A percentile compares a stretch with the other conserved stretches of the same genome.
Conservation (phyloP, 2,329 filamentous ascomycete genomes). For the Byssochlamys sp. region DNA sequence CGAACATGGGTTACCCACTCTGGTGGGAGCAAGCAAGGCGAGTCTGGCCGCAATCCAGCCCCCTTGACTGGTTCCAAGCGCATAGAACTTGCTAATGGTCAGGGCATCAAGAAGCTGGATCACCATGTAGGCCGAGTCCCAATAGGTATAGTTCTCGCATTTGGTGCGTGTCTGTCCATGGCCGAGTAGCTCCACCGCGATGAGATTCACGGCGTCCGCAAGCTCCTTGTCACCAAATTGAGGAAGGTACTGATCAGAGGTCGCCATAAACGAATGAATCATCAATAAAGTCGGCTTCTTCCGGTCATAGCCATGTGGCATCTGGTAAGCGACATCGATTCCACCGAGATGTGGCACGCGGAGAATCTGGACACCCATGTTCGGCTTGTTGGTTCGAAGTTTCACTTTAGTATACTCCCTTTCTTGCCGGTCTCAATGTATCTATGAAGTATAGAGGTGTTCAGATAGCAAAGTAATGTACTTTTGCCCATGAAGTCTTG, state of each 20-base stretch:
- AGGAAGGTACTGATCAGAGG: neutral
- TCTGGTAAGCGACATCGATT: neutral
- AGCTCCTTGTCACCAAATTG: neutral
- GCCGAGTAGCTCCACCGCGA: neutral
- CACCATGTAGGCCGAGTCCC: neutral
- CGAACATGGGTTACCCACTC: neutral
- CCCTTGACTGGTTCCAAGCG: neutral
- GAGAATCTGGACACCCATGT: neutral
- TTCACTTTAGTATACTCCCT: neutral
- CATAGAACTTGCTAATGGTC: neutral
- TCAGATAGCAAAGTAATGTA: neutral
- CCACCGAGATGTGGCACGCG: neutral
- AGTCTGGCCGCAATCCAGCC: neutral
- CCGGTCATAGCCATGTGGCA: neutral
- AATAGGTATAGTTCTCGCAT: neutral
- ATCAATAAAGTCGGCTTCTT: neutral
- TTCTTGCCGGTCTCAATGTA: neutral
- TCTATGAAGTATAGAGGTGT: neutral
- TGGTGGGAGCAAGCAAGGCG: neutral
- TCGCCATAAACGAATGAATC: neutral
- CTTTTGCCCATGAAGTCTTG: neutral
- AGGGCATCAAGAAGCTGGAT: neutral
- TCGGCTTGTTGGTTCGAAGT: too few species aligned
- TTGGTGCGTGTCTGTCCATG: neutral
- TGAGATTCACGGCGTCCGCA: neutral